A percentile compares a stretch with the other conserved stretches of the same genome.
phyloP scores from a whole-genome alignment of 2,329 filamentous ascomycete species.

The Didymella exigua region DNA sequence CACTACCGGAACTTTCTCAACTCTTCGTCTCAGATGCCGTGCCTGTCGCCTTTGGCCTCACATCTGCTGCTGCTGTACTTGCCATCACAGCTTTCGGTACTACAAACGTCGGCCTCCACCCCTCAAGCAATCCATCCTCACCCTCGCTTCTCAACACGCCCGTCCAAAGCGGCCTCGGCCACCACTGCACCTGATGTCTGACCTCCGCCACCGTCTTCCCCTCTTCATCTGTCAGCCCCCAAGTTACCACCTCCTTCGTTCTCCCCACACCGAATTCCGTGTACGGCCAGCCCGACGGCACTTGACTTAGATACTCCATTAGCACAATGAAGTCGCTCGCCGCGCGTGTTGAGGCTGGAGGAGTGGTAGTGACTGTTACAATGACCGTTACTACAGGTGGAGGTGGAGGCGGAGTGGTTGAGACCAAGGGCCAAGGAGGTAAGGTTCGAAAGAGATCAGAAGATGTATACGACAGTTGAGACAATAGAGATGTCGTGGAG shows the following conservation, averaged over 20 bases:
- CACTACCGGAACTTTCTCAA: no score
- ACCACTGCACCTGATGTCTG: slow-evolving; percentile 8
- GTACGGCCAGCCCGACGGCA: slow-evolving; percentile 13
- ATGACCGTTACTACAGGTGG: background rate
- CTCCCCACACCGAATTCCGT: slow-evolving; percentile 1
- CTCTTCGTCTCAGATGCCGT: no score
- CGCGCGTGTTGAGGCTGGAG: background rate
- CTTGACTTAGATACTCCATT: background rate
- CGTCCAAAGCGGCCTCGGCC: slow-evolving; percentile 2
- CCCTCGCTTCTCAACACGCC: no score
- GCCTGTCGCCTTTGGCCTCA: no score
- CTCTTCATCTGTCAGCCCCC: background rate
- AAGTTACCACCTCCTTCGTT: slow-evolving; percentile 1
- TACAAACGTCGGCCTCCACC: slow-evolving; percentile 2
- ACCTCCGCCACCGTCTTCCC: slow-evolving; percentile 2
- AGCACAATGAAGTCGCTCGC: background rate
- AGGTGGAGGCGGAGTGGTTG: background rate
- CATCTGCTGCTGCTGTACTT: no score
- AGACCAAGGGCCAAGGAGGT: background rate
- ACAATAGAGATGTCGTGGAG: background rate
- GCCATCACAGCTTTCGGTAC: no score
- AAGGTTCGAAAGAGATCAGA: background rate
- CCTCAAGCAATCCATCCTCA: background rate
- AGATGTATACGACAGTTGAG: background rate
- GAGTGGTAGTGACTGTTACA: background rate